Base-by-base conservation (phyloP, 202 grass and related monocot genomes). In the Panicum virgatum region DNA sequence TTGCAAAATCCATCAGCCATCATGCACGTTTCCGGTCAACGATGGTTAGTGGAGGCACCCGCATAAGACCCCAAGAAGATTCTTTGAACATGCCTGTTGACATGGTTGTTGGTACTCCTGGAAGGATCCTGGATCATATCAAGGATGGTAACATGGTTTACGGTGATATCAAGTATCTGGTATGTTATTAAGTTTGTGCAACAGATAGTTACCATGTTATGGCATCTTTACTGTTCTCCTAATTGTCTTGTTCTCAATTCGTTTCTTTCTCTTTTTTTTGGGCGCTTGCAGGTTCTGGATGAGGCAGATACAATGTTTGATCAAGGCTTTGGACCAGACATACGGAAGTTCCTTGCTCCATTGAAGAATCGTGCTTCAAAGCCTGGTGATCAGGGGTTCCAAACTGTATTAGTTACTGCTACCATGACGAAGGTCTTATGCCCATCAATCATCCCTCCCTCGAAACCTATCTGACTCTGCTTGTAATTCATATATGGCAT, bases 241-340 rank as follows among this genome's bases (percentile, higher is more conserved):
- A 74, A 69, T 77, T 0, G 6, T 81, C 36, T 61, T 8, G 26
- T 67, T 87, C 86, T 83, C 15, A n/a, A n/a, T n/a, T n/a, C n/a
- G n/a, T n/a, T n/a, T n/a, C n/a, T n/a, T n/a, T n/a, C n/a, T n/a
- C n/a, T n/a, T 6, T 54, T 18, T 77, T 91, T 66, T 69, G 12
- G 13, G 53, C 45, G 48, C 57, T 58, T 45, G 6, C 52, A 98
- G 96, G 83, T 98, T 80, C 91, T 98, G 80, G 96, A 98, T 87
- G 96, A 98, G 80, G 96, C 92, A 66, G 92, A 98, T 90, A 98
- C 92, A 74, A 98, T 98, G 96, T 98, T 98, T 91, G 96, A 98
- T 85, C 96, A 92, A 90, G 96, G 96, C 3, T 98, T 98, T 87
- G 92, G 90, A 53, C 90, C 91, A 52, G 96, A 98, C 70, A 90